Percentiles rank a stretch among this genome's conserved stretches.
These are phyloP conservation scores for Tetratostichococcus sp. DNA, from an alignment of 139 green algal species.

Conservation along the genomic window DNA sequence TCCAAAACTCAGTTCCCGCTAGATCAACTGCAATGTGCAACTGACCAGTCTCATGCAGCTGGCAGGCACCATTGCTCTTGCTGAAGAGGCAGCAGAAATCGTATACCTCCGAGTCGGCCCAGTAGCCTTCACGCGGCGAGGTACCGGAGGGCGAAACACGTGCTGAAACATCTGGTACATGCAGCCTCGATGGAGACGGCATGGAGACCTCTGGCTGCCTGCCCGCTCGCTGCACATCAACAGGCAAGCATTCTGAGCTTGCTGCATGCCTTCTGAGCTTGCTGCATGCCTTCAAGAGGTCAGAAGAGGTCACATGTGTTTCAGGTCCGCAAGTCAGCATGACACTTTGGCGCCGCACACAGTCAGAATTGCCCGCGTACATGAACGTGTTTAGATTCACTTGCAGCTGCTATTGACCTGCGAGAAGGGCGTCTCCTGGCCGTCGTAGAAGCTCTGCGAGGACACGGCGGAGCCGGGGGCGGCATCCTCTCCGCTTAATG, in stretches of 20 bases:
- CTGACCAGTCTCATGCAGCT: not conserved
- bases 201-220: not conserved
- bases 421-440: not conserved
- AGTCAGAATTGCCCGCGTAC: too few relatives aligned
- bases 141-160: not conserved
- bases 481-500: too few relatives aligned
- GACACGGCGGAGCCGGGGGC: not conserved
- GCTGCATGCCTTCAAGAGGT: too few relatives aligned
- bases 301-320: too few relatives aligned
- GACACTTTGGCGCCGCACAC: too few relatives aligned
- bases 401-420: too few relatives aligned
- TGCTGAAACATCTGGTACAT: not conserved
- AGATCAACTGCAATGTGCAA: not conserved
- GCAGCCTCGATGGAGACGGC: not conserved
- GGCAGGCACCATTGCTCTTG: not conserved
- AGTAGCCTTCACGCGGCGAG: slow-evolving; percentile 20
- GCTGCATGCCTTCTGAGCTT: too few relatives aligned
- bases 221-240: not conserved
- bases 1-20: not conserved
- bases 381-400: too few relatives aligned
- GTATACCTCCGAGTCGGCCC: slow-evolving; percentile 7
- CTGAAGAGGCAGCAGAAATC: too few relatives aligned
- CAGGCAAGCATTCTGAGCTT: too few relatives aligned
- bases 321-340: too few relatives aligned
- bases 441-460: not conserved